Conservation (phyloP, 2,329 filamentous ascomycete genomes). For the Sporothrix phasma region DNA sequence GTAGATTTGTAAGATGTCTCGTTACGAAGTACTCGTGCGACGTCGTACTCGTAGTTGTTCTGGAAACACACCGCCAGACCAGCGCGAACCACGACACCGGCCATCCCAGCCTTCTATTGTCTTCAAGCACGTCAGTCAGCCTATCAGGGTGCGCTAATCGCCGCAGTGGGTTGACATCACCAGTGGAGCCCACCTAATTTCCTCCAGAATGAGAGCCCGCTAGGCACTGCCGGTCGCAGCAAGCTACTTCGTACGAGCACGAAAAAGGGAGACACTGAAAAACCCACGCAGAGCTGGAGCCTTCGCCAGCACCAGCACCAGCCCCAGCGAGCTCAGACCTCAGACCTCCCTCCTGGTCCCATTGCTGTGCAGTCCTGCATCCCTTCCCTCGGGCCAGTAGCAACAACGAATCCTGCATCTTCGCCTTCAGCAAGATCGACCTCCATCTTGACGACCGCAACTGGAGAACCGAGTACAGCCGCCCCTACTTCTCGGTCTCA, state of each 20-base stretch:
- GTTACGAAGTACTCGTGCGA: too few relatives aligned
- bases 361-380: background rate
- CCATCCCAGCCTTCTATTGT: background rate
- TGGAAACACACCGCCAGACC: background rate
- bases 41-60: too few relatives aligned
- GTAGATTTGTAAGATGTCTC: too few relatives aligned
- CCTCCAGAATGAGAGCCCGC: conserved; percentile 5
- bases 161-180: conserved; percentile 13
- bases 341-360: background rate
- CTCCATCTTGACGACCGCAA: background rate
- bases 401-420: background rate
- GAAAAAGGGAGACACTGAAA: conserved; percentile 6
- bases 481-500: background rate
- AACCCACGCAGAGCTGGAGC: background rate
- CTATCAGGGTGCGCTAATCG: background rate
- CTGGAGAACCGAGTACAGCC: background rate
- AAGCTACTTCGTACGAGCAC: background rate
- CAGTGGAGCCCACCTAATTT: conserved; percentile 16
- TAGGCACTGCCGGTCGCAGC: background rate
- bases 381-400: background rate
- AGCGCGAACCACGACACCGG: too few relatives aligned
- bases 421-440: background rate
- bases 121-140: background rate
- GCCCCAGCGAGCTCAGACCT: background rate
- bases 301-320: background rate